phyloP scores from a whole-genome alignment of 768 basidiomycete genomes.

The Lyophyllum decastes region DNA sequence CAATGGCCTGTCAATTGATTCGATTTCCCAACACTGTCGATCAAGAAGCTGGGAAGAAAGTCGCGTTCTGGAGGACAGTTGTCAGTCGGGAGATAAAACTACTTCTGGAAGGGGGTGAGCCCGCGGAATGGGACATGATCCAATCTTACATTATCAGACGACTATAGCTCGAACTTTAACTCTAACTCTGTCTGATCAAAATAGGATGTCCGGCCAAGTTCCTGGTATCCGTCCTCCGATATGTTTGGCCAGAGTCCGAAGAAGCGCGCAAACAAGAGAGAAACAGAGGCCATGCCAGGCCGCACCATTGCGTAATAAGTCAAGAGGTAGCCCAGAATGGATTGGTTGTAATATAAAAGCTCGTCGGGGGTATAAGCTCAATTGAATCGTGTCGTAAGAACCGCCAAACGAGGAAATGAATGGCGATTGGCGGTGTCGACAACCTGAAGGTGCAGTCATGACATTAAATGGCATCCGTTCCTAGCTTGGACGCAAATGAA shows the following conservation, averaged over 20 bases:
- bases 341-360: background rate
- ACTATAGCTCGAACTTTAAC: constrained; percentile 9
- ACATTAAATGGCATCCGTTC: background rate
- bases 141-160: constrained; percentile 8
- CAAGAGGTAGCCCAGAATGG: background rate
- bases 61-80: background rate
- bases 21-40: constrained; percentile 2
- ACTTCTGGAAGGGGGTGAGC: background rate
- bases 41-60: constrained; percentile 1
- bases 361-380: background rate
- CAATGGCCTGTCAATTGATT: background rate
- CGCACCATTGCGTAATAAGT: background rate
- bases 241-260: background rate
- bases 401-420: background rate
- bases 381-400: background rate
- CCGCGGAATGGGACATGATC: background rate
- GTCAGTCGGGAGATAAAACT: background rate
- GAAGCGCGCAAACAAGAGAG: background rate
- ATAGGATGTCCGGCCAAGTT: background rate
- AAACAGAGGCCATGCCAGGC: background rate
- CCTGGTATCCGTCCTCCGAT: background rate
- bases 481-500: background rate
- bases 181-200: constrained; percentile 1
- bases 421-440: background rate
- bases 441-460: background rate